Conservation (phyloP, 495 filamentous ascomycete genomes). For the Penicillium verhagenii region DNA sequence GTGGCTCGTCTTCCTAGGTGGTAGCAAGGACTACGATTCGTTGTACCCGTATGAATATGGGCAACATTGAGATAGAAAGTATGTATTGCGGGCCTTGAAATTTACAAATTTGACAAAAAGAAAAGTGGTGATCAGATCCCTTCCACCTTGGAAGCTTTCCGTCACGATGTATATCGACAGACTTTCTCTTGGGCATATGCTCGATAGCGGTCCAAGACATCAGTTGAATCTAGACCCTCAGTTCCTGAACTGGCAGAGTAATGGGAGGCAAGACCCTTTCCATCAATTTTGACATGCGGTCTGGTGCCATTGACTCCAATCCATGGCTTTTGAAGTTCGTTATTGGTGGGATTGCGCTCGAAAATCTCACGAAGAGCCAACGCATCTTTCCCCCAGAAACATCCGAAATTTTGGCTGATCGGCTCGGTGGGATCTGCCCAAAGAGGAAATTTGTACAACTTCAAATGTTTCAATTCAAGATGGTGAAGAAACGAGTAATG, state of each 20-base stretch:
- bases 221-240: slow-evolving; percentile 45
- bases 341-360: slow-evolving; percentile 1
- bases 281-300: slow-evolving; percentile 48
- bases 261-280: slow-evolving; percentile 51
- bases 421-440: slow-evolving; percentile 46
- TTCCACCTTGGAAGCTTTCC: too few relatives aligned
- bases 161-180: slow-evolving; percentile 16
- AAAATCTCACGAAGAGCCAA: slow-evolving; percentile 13
- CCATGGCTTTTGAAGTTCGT: slow-evolving; percentile 1
- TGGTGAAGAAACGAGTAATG: slow-evolving; percentile 56
- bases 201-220: slow-evolving; percentile 51
- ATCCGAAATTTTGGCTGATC: slow-evolving; percentile 48
- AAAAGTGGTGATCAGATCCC: not conserved
- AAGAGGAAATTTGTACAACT: slow-evolving; percentile 52
- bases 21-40: not conserved
- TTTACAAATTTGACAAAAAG: not conserved
- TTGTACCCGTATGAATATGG: not conserved
- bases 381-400: slow-evolving; percentile 46
- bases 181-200: slow-evolving; percentile 51
- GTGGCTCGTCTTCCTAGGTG: too few relatives aligned
- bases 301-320: slow-evolving; percentile 2
- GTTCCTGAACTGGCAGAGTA: slow-evolving; percentile 38
- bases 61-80: not conserved
- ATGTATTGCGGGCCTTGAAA: not conserved
- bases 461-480: slow-evolving; percentile 43